Base-by-base conservation (phyloP, 2,329 filamentous ascomycete genomes). In the Nemania diffusa region DNA sequence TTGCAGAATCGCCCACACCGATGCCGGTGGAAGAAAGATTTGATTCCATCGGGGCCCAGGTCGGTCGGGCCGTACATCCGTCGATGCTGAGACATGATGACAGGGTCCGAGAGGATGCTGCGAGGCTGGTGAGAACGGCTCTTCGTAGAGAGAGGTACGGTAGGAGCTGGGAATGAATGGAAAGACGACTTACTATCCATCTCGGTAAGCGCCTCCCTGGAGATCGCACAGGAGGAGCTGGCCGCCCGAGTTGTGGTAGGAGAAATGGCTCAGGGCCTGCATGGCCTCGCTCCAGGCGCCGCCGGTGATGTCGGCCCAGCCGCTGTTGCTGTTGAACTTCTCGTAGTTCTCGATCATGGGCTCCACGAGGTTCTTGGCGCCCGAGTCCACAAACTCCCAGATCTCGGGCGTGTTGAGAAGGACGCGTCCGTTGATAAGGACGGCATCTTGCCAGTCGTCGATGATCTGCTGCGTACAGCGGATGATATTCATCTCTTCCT, bases 231-330 rank as follows among this genome's bases (percentile, higher is more conserved):
- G 71, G 5, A 83, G 74, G 62, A 77, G 73, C 37, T 77, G 71
- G 5, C 81, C 80, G 24, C 76, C 76, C 0, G 79, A 71, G 46
- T 78, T 56, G 70, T 81, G 78, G 69, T 81, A 82, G 65, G 79
- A 81, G 62, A 82, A 82, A 71, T 83, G 80, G 71, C 80, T 81
- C n/a, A 82, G 73, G 0, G 80, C 79, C 69, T 83, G 81, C 79
- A 82, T 81, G 2, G 71, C 77, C 26, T 78, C 67, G 2, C 75
- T 73, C 79, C 80, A 81, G 3, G 53, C 44, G 1, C 34, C 50
- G n/a, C 52, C 63, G 0, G 67, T 67, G 6, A 73, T 68, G 63
- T 79, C 71, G 42, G 26, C 73, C 80, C 80, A 83, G 46, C 81
- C 81, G 1, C 70, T 77, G 68, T 82, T 82, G 76, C 80, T 83